A percentile compares a stretch with the other conserved stretches of the same genome.
phyloP scores from a whole-genome alignment of 108 stramenopile species.

The Cyclotella atomus region DNA sequence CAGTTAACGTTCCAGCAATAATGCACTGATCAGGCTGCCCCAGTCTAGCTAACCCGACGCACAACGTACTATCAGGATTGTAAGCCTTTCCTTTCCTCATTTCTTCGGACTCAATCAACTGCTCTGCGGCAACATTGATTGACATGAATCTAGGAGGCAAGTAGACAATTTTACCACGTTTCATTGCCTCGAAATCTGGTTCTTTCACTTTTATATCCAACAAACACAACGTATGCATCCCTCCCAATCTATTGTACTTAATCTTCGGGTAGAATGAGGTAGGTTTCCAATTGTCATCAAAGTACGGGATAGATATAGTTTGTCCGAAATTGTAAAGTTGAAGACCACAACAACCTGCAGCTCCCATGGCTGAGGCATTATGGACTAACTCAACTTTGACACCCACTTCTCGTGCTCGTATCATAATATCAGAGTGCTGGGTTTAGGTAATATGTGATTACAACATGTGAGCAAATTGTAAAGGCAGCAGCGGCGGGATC shows the following conservation, averaged over 20 bases:
- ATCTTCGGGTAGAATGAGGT: slow-evolving; percentile 96
- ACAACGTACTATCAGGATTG: slow-evolving; percentile 68
- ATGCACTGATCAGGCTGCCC: slow-evolving; percentile 94
- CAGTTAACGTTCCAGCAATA: slow-evolving; percentile 90
- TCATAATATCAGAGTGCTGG: slow-evolving; percentile 96
- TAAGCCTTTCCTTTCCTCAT: slow-evolving; percentile 66
- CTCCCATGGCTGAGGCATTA: slow-evolving; percentile 99
- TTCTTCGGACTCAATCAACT: slow-evolving; percentile 92
- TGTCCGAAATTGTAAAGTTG: slow-evolving; percentile 99
- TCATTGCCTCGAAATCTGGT: slow-evolving; percentile 98
- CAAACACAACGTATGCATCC: slow-evolving; percentile 99
- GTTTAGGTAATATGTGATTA: too few species aligned
- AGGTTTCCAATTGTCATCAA: slow-evolving; percentile 95
- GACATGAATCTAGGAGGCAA: slow-evolving; percentile 99
- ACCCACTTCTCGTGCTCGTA: slow-evolving; percentile 81
- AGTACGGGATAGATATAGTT: slow-evolving; percentile 97
- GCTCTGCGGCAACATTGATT: slow-evolving; percentile 88
- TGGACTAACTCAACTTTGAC: slow-evolving; percentile 94
- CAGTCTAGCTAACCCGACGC: slow-evolving; percentile 93
- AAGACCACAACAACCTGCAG: slow-evolving; percentile 95
- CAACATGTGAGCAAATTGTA: too few species aligned
- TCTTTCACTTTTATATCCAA: slow-evolving; percentile 98
- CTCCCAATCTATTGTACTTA: slow-evolving; percentile 90
- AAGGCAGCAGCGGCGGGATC: too few species aligned
- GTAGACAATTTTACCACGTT: slow-evolving; percentile 83